Percentiles rank a stretch among this genome's conserved stretches.
Conservation (phyloP, 2,329 filamentous ascomycete genomes). For the Waltergamsia citrina region DNA sequence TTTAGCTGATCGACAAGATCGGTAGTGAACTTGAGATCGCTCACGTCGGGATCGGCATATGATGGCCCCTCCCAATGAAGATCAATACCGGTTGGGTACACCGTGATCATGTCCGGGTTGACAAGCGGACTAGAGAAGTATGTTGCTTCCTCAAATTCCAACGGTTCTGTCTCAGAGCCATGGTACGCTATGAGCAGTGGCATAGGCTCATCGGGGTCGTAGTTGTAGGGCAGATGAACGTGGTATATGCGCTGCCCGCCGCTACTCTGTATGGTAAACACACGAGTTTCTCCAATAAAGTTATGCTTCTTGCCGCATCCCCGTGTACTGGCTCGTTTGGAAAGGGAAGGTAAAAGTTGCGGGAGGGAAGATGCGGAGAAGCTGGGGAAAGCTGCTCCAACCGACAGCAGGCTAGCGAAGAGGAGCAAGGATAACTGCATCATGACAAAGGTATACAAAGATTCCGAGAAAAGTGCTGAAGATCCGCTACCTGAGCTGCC, state of each 20-base stretch:
- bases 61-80: slow-evolving; percentile 30
- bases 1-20: slow-evolving; percentile 30
- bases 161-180: slow-evolving; percentile 25
- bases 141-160: slow-evolving; percentile 20
- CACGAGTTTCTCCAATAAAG: slow-evolving; percentile 10
- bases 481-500: no score
- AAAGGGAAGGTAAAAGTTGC: no score
- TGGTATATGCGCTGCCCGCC: slow-evolving; percentile 9
- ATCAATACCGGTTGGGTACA: slow-evolving; percentile 35
- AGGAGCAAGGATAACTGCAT: no score
- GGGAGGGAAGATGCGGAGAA: no score
- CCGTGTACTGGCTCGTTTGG: no score
- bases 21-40: slow-evolving; percentile 31
- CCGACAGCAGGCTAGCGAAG: no score
- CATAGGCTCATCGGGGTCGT: slow-evolving; percentile 19
- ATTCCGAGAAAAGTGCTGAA: no score
- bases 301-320: slow-evolving; percentile 11
- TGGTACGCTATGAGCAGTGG: slow-evolving; percentile 36
- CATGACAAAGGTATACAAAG: no score
- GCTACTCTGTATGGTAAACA: slow-evolving; percentile 13
- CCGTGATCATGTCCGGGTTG: slow-evolving; percentile 24
- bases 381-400: no score
- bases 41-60: slow-evolving; percentile 18
- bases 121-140: slow-evolving; percentile 26
- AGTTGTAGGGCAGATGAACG: slow-evolving; percentile 15